Evolutionary conservation across 176 grass and related monocot genomes (phyloP), one percentile per base, ranked within the genome.

Genomic region (Zoysia japonica): DNA sequence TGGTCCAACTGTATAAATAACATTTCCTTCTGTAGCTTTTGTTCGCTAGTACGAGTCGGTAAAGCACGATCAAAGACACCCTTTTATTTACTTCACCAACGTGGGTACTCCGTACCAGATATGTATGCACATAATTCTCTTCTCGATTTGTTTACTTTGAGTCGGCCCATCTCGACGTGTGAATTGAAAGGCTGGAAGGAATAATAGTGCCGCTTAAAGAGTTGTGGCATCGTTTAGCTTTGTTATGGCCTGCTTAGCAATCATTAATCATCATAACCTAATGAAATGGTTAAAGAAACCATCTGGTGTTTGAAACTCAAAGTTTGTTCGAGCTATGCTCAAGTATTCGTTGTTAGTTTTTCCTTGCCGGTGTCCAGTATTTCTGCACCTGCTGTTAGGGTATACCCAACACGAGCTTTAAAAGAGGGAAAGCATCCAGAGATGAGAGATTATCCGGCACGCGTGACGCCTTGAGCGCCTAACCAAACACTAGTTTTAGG

Each of bases 41-140:
- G 68, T 74, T 38, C 44, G 37, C 3, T 13, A 28, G 28, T 28
- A 3, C 2, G 1, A 61, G 54, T 80, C 76, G 1, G 47, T 62
- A 54, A 72, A 76, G 50, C 48, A 49, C 51, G 69, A 84, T 37
- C 55, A 57, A 44, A 70, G 64, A 84, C 65, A 28, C 76, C 35
- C 9, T 63, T 63, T 61, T 67, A 73, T 87, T 72, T 78, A 65
- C 78, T 82, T 78, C 67, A 50, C 47, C 79, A 78, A 72, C 50
- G 67, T 87, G 74, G 79, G 74, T 67, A 74, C 80, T 3, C 11
- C 44, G 15, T 46, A 75, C 84, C 70, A 65, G 20, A 36, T 83
- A 67, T 48, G 2, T 73, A 39, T 51, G 71, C 55, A 20, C 52
- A 61, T 44, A 7, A 61, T 45, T 43, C 19, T 17, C 57, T 48